Evolutionary conservation across 352 stramenopile genomes (phyloP).

Genomic region (Globisporangium nagaii): DNA sequence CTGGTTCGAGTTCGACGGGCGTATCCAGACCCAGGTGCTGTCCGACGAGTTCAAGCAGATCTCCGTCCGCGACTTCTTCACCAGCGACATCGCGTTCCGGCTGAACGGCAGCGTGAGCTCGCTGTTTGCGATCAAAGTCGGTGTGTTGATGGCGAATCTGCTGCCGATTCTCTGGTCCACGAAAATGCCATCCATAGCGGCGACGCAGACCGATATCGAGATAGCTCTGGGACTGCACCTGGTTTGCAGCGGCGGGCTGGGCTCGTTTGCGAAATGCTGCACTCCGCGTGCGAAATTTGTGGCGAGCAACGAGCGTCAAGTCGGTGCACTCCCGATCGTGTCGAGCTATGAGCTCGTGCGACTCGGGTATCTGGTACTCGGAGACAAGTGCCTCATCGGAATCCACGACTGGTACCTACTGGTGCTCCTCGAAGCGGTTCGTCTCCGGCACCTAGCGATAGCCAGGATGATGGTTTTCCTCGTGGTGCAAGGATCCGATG

Average conservation of each 20-base stretch:
- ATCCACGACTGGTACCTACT: neutral
- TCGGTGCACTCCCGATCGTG: too few species aligned
- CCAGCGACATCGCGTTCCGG: neutral
- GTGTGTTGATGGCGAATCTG: neutral
- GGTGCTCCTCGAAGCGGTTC: neutral
- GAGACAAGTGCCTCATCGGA: neutral
- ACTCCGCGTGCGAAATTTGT: too few species aligned
- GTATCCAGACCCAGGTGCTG: slow-evolving; percentile 23
- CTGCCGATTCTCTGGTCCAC: neutral
- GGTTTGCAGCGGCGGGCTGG: neutral
- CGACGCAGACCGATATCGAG: neutral
- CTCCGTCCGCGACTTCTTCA: slow-evolving; percentile 6
- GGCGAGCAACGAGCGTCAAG: too few species aligned
- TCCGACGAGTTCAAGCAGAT: slow-evolving; percentile 19
- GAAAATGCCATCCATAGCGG: neutral
- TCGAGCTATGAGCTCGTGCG: neutral
- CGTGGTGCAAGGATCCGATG: neutral
- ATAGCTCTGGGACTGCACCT: neutral
- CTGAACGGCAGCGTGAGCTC: neutral
- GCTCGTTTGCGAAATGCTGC: neutral
- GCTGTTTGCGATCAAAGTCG: neutral
- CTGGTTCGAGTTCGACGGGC: slow-evolving; percentile 17
- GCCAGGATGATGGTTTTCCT: neutral
- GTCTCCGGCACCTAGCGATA: neutral
- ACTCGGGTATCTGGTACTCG: neutral